A percentile compares a stretch with the other conserved stretches of the same genome.
Evolutionary conservation across 495 filamentous ascomycete genomes (phyloP).

Genomic region (Chaetomium tenue): DNA sequence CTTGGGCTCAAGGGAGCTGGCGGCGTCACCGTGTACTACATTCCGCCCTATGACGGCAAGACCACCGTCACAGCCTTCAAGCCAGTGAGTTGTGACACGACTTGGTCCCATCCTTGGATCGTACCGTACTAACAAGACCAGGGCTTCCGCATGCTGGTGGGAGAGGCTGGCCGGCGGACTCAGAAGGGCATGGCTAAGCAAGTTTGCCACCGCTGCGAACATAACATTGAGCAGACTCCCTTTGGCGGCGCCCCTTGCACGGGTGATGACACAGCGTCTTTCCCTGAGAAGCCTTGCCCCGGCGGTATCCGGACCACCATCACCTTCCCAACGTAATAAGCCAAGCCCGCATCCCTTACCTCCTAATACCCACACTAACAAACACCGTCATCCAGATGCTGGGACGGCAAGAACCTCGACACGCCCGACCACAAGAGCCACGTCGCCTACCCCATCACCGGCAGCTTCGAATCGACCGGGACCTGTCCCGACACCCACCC

Average conservation of each 20-base stretch:
- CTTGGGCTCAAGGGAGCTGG: conserved; percentile 29
- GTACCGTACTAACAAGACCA: conserved; percentile 2
- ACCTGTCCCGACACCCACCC: conserved; percentile 50
- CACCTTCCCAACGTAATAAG: conserved; percentile 47
- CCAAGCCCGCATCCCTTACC: background rate
- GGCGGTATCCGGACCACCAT: conserved; percentile 52
- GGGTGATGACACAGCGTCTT: conserved; percentile 45
- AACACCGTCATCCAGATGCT: conserved; percentile 37
- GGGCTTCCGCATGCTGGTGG: conserved; percentile 49
- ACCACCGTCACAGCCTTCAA: conserved; percentile 41
- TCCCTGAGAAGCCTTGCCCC: conserved; percentile 43
- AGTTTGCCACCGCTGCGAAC: conserved; percentile 51
- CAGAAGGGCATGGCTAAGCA: conserved; percentile 37
- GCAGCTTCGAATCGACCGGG: conserved; percentile 40
- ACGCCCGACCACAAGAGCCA: conserved; percentile 54
- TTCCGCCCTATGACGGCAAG: conserved; percentile 39
- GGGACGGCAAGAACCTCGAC: conserved; percentile 57
- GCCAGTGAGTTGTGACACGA: conserved; percentile 26
- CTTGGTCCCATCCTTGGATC: too few relatives aligned
- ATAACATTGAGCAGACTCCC: conserved; percentile 47
- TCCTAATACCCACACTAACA: background rate
- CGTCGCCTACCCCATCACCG: conserved; percentile 45
- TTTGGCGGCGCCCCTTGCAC: conserved; percentile 55
- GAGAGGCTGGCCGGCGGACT: conserved; percentile 37
- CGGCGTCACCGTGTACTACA: conserved; percentile 42